Evolutionary conservation across 1,284 basidiomycete genomes (phyloP).

Genomic region (Phylloboletellus chloephorus): DNA sequence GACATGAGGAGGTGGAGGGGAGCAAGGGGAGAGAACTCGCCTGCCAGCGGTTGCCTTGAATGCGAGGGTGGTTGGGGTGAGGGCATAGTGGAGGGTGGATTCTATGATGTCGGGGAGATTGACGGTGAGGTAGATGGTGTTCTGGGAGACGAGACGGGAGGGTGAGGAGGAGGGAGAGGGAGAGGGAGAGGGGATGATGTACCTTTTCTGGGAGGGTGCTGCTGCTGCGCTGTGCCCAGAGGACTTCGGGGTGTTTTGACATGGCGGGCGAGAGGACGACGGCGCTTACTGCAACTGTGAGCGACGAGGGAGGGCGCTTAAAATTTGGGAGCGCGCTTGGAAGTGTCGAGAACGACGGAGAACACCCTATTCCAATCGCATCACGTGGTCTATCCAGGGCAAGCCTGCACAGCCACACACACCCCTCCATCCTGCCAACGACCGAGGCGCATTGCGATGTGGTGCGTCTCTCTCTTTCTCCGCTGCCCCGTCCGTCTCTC

Average conservation of each 20-base stretch:
- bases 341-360: constrained; percentile 37
- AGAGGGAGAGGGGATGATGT: background rate
- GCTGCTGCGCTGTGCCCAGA: constrained; percentile 89
- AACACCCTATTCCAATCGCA: constrained; percentile 19
- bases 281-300: constrained; percentile 10
- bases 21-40: constrained; percentile 40
- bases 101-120: constrained; percentile 78
- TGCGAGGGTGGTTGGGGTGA: constrained; percentile 58
- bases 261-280: constrained; percentile 32
- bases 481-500: background rate
- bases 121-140: constrained; percentile 78
- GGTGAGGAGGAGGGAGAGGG: constrained; percentile 9
- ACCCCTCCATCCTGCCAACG: constrained; percentile 7
- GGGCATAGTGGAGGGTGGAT: constrained; percentile 54
- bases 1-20: constrained; percentile 8
- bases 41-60: constrained; percentile 70
- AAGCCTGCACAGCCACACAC: background rate
- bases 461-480: constrained; percentile 14
- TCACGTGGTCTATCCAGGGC: constrained; percentile 8
- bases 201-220: constrained; percentile 66
- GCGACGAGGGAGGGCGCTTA: constrained; percentile 7
- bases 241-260: constrained; percentile 73
- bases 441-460: constrained; percentile 13
- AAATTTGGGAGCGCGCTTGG: constrained; percentile 19
- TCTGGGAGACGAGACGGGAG: constrained; percentile 43